Percentiles rank a stretch among this genome's conserved stretches.
Evolutionary conservation across 2,329 filamentous ascomycete genomes (phyloP).

Genomic region (Exserohilum turcica): DNA sequence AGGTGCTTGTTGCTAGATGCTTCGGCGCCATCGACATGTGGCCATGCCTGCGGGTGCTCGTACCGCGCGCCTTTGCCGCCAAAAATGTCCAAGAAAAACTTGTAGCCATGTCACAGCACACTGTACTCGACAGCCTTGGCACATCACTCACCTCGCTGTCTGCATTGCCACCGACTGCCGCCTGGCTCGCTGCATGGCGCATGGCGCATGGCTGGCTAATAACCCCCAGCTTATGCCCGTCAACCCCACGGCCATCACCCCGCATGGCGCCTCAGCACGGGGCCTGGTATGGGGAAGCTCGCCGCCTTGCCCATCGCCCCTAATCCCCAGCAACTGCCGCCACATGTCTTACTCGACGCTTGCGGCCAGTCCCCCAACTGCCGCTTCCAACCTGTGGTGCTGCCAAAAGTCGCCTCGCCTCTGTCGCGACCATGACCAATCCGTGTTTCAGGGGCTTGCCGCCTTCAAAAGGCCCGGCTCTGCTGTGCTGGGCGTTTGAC

Average conservation of each 20-base stretch:
- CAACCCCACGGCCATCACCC: conserved; percentile 11
- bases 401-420: background rate
- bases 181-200: too few species aligned
- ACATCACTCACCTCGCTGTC: too few species aligned
- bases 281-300: conserved; percentile 5
- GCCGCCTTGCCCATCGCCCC: background rate
- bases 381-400: background rate
- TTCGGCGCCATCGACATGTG: background rate
- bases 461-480: background rate
- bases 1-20: background rate
- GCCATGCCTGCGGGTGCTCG: background rate
- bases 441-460: background rate
- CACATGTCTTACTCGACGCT: too few species aligned
- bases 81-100: background rate
- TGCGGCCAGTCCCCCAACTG: too few species aligned
- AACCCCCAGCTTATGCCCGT: background rate
- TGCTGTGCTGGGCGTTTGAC: background rate
- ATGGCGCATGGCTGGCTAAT: too few species aligned
- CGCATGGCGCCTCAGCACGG: conserved; percentile 4
- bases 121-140: background rate
- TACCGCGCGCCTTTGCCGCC: background rate
- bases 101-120: background rate
- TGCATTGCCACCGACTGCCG: too few species aligned
- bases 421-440: background rate
- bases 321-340: background rate